Evolutionary conservation across 2,329 filamentous ascomycete species (phyloP).

Genomic region (Penicillium brasilianum): DNA sequence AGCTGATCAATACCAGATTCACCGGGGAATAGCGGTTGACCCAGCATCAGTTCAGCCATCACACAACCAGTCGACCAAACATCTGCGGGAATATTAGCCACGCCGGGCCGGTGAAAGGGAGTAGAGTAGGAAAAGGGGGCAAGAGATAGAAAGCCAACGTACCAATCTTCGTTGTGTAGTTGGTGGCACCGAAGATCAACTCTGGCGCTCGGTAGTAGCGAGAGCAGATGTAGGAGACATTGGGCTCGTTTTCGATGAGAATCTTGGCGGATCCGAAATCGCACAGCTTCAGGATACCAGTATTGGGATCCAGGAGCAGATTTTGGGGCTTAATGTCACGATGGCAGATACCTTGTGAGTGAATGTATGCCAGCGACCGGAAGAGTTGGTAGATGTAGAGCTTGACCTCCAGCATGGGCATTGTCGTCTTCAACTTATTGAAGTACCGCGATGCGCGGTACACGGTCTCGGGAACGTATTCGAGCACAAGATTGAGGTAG

Average conservation of each 20-base stretch:
- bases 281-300: slow-evolving; percentile 93
- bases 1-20: slow-evolving; percentile 98
- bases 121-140: not conserved
- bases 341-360: slow-evolving; percentile 98
- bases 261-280: slow-evolving; percentile 99
- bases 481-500: slow-evolving; percentile 96
- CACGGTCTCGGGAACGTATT: slow-evolving; percentile 97
- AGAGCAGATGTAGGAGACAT: slow-evolving; percentile 99
- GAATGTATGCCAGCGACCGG: slow-evolving; percentile 96
- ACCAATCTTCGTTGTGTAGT: slow-evolving; percentile 99
- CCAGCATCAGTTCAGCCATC: slow-evolving; percentile 99
- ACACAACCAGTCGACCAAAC: slow-evolving; percentile 99
- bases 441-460: slow-evolving; percentile 98
- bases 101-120: not conserved
- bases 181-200: slow-evolving; percentile 97
- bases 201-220: slow-evolving; percentile 98
- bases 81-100: slow-evolving; percentile 62
- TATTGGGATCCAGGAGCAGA: slow-evolving; percentile 86
- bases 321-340: slow-evolving; percentile 99
- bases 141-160: slow-evolving; percentile 45
- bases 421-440: slow-evolving; percentile 99
- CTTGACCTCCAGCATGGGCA: slow-evolving; percentile 98
- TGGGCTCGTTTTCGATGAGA: slow-evolving; percentile 96
- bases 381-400: slow-evolving; percentile 99
- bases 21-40: slow-evolving; percentile 95